phyloP scores from a whole-genome alignment of 192 early-diverging fungal species.

The Coemansia sp. region DNA sequence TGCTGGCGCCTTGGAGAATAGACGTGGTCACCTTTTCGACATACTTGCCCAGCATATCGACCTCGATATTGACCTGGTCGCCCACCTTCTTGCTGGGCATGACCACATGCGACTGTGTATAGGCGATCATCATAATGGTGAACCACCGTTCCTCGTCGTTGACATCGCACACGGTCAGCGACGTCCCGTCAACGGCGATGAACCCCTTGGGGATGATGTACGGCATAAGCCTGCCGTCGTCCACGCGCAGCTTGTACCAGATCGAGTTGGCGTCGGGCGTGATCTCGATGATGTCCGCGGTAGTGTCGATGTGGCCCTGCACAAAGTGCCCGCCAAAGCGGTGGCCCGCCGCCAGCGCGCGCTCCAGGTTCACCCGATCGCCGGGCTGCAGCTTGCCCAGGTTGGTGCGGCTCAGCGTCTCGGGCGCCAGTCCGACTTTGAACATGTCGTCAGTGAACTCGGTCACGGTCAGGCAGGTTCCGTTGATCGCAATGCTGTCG shows the following conservation, averaged over 20 bases:
- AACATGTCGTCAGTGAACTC: constrained; percentile 78
- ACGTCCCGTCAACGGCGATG: constrained; percentile 89
- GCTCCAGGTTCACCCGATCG: constrained; percentile 85
- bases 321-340: constrained; percentile 98
- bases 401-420: constrained; percentile 90
- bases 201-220: constrained; percentile 97
- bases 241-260: constrained; percentile 66
- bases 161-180: constrained; percentile 89
- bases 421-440: constrained; percentile 91
- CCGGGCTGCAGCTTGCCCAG: constrained; percentile 73
- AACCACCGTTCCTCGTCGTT: constrained; percentile 72
- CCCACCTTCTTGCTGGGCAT: constrained; percentile 71
- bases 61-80: constrained; percentile 87
- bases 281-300: constrained; percentile 67
- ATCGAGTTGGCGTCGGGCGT: constrained; percentile 87
- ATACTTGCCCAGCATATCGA: constrained; percentile 98
- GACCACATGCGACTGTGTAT: constrained; percentile 82
- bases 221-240: constrained; percentile 55
- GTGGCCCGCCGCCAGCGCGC: constrained; percentile 80
- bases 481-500: constrained; percentile 92
- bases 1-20: constrained; percentile 34
- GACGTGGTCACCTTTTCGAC: constrained; percentile 73
- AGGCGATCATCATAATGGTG: constrained; percentile 92
- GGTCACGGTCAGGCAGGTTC: constrained; percentile 95
- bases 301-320: constrained; percentile 91